Percentiles rank a stretch among this genome's conserved stretches.
Conservation (phyloP, 2,329 filamentous ascomycete genomes). For the Talaromyces sp. region DNA sequence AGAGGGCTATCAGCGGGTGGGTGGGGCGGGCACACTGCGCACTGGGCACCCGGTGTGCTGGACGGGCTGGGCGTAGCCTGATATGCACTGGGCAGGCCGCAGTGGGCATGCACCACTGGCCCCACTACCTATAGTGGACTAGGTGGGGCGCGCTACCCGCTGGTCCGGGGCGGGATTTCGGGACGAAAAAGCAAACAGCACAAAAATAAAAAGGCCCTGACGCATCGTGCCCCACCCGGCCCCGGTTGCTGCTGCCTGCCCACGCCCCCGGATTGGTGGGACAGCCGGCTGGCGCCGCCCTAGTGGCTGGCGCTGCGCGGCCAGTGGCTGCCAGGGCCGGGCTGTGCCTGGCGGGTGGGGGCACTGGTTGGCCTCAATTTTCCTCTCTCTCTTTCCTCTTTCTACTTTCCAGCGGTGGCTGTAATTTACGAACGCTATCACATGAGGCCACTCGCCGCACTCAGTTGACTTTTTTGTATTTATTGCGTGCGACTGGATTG, state of each 20-base stretch:
- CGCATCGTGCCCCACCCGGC: background rate
- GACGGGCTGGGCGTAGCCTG: too few species aligned
- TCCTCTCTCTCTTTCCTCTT: background rate
- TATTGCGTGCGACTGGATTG: background rate
- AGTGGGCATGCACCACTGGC: background rate
- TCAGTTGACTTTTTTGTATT: too few species aligned
- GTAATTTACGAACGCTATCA: background rate
- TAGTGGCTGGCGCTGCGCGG: background rate
- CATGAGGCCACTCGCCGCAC: background rate
- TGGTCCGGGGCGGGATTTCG: slow-evolving; percentile 16
- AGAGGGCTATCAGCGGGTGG: background rate
- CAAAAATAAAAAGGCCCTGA: background rate
- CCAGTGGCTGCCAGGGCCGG: background rate
- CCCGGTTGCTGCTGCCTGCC: background rate
- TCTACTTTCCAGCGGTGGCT: background rate
- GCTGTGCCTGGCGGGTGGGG: background rate
- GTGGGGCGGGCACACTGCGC: background rate
- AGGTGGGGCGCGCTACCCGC: background rate
- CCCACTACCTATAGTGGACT: background rate
- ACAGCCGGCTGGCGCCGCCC: background rate
- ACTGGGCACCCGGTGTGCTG: background rate
- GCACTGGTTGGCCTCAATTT: background rate
- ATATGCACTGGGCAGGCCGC: too few species aligned
- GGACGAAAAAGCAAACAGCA: slow-evolving; percentile 2
- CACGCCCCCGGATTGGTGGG: background rate